Evolutionary conservation across 2,329 filamentous ascomycete species (phyloP).

Genomic region (Monascus ruber): DNA sequence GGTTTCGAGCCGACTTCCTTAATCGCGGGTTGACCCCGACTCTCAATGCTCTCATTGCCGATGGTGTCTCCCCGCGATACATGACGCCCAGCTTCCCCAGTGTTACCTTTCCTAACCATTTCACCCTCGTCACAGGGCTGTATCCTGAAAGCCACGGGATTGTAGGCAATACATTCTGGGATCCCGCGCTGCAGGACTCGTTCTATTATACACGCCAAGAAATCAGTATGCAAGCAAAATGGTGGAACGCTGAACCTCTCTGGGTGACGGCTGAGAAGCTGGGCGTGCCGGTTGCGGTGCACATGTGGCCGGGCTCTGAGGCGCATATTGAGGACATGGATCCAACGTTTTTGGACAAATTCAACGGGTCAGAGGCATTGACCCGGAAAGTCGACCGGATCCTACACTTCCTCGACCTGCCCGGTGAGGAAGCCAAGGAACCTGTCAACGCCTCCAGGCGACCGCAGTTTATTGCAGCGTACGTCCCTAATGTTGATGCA

Average conservation of each 20-base stretch:
- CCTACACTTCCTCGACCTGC: conserved; percentile 72
- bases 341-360: conserved; percentile 73
- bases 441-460: conserved; percentile 45
- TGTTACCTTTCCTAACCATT: conserved; percentile 95
- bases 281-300: conserved; percentile 67
- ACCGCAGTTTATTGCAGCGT: conserved; percentile 85
- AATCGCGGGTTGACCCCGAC: conserved; percentile 72
- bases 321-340: conserved; percentile 66
- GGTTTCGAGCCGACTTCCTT: conserved; percentile 90
- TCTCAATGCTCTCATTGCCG: conserved; percentile 63
- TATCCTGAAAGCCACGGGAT: conserved; percentile 90
- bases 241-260: conserved; percentile 90
- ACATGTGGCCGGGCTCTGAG: conserved; percentile 98
- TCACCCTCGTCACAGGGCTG: conserved; percentile 80
- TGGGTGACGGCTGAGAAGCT: conserved; percentile 88
- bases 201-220: conserved; percentile 78
- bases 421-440: conserved; percentile 48
- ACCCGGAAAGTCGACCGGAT: conserved; percentile 66
- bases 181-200: conserved; percentile 60
- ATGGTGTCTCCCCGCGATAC: conserved; percentile 80
- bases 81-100: conserved; percentile 94
- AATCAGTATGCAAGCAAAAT: conserved; percentile 69
- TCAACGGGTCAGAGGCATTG: conserved; percentile 65
- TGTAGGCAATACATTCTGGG: conserved; percentile 92
- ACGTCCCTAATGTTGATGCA: conserved; percentile 83